These are phyloP conservation scores for Candida railenensis DNA, from an alignment of 805 yeast species.

Conservation along the genomic window DNA sequence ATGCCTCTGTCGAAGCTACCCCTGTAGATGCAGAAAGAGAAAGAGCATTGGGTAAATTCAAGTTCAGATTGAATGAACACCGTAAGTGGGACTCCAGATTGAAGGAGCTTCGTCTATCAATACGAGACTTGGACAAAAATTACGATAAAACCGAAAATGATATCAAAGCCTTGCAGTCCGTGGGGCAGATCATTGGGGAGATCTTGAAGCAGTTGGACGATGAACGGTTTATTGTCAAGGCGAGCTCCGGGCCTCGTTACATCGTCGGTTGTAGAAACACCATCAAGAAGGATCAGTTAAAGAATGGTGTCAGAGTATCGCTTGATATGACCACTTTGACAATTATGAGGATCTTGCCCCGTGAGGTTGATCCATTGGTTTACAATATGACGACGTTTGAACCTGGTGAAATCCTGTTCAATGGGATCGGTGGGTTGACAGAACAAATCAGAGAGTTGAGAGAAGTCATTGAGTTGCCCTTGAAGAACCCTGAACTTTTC, in stretches of 20 bases:
- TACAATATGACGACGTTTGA: constrained; percentile 97
- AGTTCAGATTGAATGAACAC: constrained; percentile 86
- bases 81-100: constrained; percentile 91
- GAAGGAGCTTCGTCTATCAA: constrained; percentile 76
- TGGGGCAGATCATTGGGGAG: constrained; percentile 97
- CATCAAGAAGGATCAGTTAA: constrained; percentile 75
- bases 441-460: constrained; percentile 96
- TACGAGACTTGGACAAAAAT: constrained; percentile 78
- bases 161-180: constrained; percentile 93
- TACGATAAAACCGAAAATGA: constrained; percentile 95
- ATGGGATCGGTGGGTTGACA: constrained; percentile 92
- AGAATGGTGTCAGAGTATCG: constrained; percentile 95
- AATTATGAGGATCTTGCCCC: constrained; percentile 93
- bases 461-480: constrained; percentile 95
- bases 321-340: constrained; percentile 97
- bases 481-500: constrained; percentile 95
- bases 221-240: constrained; percentile 93
- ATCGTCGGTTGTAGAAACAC: constrained; percentile 97
- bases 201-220: constrained; percentile 93
- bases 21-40: constrained; percentile 69
- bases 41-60: constrained; percentile 73
- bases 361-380: constrained; percentile 97
- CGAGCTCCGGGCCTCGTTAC: constrained; percentile 95
- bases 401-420: constrained; percentile 95
- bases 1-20: constrained; percentile 17